Base-by-base conservation (phyloP, 202 grass and related monocot species). In the Zoysia matrella region DNA sequence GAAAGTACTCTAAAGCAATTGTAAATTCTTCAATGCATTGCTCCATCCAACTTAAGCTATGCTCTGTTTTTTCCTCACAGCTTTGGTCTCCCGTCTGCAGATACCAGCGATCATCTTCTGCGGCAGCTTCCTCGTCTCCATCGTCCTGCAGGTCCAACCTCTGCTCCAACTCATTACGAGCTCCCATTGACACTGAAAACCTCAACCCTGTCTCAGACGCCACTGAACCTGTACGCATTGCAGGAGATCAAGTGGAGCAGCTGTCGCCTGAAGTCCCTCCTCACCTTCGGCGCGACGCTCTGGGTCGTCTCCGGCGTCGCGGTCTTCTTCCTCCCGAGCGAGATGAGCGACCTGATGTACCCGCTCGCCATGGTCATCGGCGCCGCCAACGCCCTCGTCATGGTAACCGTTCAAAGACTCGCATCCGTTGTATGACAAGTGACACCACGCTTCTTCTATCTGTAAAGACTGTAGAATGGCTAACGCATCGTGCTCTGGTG, bases 191-290 rank as follows among this genome's bases (percentile, higher is more conserved):
- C 22, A 22, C 22, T 22, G 22, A 22, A 22, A 22, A 22, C 22
- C 22, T 22, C 22, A 22, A 22, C 15, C 3, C n/a, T 40, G 57
- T 18, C 15, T 60, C 11, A 2, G 13, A 80, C 62, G n/a, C 51
- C 1, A 40, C 5, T 62, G 71, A 11, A 52, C 22, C 47, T 9
- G 11, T 42, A 22, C 5, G 43, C 12, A n/a, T 60, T 67, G 57
- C 79, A 95, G 93, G 93, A 96, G 83, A 90, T 93, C 15, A 87
- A 79, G 72, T 96, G 93, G 93, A 93, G 78, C 51, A 84, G 81
- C 56, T 85, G 76, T 4, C 85, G 90, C 42, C 88, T 95, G 10
- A 95, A 95, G 77, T 82, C 74, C 55, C 85, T 90, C 47, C 89
- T 90, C 30, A 22, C 22, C 93, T 90, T 90, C 84, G 22, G 22